These are phyloP conservation scores for Trichoderma orchidacearum DNA, from an alignment of 495 filamentous ascomycete genomes.

Conservation along the genomic window DNA sequence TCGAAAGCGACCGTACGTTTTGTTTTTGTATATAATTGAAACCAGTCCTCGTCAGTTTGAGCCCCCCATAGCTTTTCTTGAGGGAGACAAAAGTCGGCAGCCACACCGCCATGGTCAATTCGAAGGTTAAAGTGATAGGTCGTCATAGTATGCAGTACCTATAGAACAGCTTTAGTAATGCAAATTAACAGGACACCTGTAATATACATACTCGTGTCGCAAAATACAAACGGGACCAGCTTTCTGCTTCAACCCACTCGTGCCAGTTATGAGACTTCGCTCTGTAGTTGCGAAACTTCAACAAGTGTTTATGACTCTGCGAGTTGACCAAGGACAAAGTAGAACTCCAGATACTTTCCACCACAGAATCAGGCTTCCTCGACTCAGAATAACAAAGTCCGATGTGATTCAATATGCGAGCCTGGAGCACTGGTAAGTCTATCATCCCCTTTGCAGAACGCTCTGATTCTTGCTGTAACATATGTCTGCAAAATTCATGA, in stretches of 20 bases:
- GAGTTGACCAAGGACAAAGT: not conserved
- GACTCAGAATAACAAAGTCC: not conserved
- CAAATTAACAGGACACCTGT: not conserved
- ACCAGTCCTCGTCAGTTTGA: not conserved
- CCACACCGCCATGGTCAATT: not conserved
- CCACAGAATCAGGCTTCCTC: not conserved
- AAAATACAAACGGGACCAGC: not conserved
- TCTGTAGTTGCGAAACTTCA: not conserved
- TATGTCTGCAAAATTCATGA: not conserved
- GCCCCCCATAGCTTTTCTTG: not conserved
- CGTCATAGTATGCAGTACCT: not conserved
- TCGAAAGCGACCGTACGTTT: not conserved
- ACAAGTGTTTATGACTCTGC: not conserved
- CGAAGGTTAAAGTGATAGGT: not conserved
- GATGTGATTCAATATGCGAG: not conserved
- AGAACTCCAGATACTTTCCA: not conserved
- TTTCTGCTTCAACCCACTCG: not conserved
- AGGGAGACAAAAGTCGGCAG: not conserved
- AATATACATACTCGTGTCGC: not conserved
- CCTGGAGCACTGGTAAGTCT: not conserved
- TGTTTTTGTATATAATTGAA: not conserved
- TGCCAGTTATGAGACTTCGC: not conserved
- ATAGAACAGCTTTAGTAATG: not conserved
- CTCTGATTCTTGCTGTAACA: not conserved
- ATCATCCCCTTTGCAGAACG: not conserved